Evolutionary conservation across 257 asterid genomes (phyloP).

Genomic region (Lavandula angustifolia): DNA sequence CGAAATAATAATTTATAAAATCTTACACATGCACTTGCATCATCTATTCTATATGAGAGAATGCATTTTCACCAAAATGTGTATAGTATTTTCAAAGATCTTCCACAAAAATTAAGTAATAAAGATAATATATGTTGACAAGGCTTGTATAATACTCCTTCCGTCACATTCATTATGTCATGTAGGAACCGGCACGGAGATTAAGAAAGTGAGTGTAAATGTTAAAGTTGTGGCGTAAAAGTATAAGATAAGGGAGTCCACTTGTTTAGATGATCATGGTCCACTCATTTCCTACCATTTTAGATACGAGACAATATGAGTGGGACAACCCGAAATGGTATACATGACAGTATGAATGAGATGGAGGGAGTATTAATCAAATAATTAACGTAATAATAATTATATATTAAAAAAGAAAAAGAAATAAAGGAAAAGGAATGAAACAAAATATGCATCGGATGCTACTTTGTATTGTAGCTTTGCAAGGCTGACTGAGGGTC

Average conservation of each 20-base stretch:
- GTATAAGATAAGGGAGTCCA: no score
- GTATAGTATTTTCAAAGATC: background rate
- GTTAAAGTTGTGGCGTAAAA: no score
- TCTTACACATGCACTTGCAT: background rate
- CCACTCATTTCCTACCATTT: no score
- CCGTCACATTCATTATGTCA: no score
- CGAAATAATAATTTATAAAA: background rate
- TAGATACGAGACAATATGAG: no score
- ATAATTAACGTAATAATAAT: background rate
- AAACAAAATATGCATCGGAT: conserved; percentile 36
- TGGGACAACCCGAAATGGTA: no score
- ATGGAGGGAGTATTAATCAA: no score
- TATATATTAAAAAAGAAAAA: background rate
- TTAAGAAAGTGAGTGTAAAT: no score
- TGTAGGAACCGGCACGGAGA: no score
- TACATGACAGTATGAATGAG: no score
- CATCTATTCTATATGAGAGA: background rate
- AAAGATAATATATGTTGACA: background rate
- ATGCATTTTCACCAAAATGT: background rate
- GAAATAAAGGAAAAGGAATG: conserved; percentile 1
- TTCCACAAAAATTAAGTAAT: background rate
- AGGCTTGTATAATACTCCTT: no score
- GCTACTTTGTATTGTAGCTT: conserved; percentile 34
- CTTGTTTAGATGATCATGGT: no score
- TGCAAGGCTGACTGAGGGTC: conserved; percentile 7